phyloP scores from a whole-genome alignment of 352 stramenopile genomes.

The Phytophthora kernoviae region DNA sequence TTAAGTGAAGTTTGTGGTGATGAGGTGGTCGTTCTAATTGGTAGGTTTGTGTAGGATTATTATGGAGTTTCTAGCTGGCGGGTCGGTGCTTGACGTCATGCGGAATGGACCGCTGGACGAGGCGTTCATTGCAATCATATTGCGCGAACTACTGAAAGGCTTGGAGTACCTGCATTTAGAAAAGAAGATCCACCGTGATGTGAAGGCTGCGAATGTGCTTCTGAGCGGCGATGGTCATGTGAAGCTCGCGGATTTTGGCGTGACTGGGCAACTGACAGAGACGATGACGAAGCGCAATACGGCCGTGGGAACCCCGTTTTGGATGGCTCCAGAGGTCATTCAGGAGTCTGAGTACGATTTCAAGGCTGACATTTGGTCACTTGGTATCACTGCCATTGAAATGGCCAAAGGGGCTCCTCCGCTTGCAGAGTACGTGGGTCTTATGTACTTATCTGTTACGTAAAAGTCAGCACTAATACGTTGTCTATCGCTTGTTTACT shows the following conservation, averaged over 20 bases:
- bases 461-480: background rate
- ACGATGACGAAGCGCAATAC: conserved; percentile 98
- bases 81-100: conserved; percentile 91
- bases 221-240: conserved; percentile 81
- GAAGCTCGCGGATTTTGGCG: conserved; percentile 84
- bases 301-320: conserved; percentile 98
- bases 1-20: background rate
- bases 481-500: background rate
- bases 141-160: conserved; percentile 78
- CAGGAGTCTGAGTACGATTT: conserved; percentile 94
- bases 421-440: conserved; percentile 76
- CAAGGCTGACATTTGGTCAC: conserved; percentile 98
- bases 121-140: conserved; percentile 83
- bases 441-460: background rate
- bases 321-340: conserved; percentile 95
- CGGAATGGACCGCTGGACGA: conserved; percentile 75
- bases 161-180: conserved; percentile 84
- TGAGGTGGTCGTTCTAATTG: too few species aligned
- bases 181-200: conserved; percentile 86
- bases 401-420: conserved; percentile 97
- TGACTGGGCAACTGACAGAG: conserved; percentile 95
- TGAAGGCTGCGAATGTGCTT: conserved; percentile 86
- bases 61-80: conserved; percentile 94
- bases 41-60: conserved; percentile 72
- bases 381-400: conserved; percentile 99